Evolutionary conservation across 2,329 filamentous ascomycete genomes (phyloP).

Genomic region (Grosmannia penicillata): DNA sequence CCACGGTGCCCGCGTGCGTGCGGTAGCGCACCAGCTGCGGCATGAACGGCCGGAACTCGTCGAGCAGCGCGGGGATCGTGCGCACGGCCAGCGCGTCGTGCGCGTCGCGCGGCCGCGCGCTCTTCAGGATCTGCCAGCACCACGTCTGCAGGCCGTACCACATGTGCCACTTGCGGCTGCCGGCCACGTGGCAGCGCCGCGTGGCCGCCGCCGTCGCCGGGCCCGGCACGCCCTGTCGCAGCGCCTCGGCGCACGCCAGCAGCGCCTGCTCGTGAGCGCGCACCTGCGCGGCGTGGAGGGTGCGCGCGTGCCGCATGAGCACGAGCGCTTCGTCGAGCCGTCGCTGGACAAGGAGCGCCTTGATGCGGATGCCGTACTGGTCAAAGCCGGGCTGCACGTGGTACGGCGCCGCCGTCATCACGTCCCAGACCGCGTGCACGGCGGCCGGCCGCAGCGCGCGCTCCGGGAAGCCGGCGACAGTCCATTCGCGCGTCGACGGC

Average conservation of each 20-base stretch:
- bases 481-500: conserved; percentile 22
- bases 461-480: conserved; percentile 14
- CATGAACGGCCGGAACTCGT: conserved; percentile 32
- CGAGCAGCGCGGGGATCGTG: conserved; percentile 26
- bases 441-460: conserved; percentile 22
- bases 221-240: conserved; percentile 12
- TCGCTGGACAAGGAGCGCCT: conserved; percentile 17
- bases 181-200: conserved; percentile 14
- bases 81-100: conserved; percentile 7
- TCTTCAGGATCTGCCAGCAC: conserved; percentile 13
- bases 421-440: conserved; percentile 38
- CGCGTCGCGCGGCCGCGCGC: conserved; percentile 4
- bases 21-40: conserved; percentile 21
- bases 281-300: conserved; percentile 14
- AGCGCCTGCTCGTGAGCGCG: conserved; percentile 10
- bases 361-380: conserved; percentile 34
- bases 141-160: conserved; percentile 17
- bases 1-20: conserved; percentile 22
- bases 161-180: conserved; percentile 16
- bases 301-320: conserved; percentile 15
- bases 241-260: conserved; percentile 13
- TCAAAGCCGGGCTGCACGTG: conserved; percentile 39
- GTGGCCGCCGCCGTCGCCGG: conserved; percentile 6
- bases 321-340: conserved; percentile 10
- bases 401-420: conserved; percentile 45